Conservation (phyloP, 108 stramenopile species). For the Nitzschia putrida region DNA sequence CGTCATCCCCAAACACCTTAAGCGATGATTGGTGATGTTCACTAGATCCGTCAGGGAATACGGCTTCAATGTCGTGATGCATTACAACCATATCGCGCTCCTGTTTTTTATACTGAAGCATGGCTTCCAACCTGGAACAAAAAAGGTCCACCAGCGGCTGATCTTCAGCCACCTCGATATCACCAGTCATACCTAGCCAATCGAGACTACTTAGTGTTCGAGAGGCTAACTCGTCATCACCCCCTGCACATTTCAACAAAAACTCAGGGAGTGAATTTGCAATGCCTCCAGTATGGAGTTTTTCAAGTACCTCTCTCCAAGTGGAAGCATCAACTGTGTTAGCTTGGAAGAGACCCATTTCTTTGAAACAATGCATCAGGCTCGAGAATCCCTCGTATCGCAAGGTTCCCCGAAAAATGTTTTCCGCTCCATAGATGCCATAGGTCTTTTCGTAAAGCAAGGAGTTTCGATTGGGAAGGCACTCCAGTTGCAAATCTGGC, state of each 20-base stretch:
- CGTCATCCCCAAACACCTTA: slow-evolving; percentile 58
- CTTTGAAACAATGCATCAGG: slow-evolving; percentile 56
- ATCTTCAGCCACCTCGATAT: slow-evolving; percentile 25
- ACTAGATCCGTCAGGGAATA: slow-evolving; percentile 49
- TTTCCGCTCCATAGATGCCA: slow-evolving; percentile 61
- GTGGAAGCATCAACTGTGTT: neutral
- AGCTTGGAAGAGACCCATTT: slow-evolving; percentile 58
- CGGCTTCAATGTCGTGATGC: slow-evolving; percentile 64
- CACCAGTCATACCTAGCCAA: slow-evolving; percentile 49
- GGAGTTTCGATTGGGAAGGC: slow-evolving; percentile 83
- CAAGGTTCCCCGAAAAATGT: slow-evolving; percentile 84
- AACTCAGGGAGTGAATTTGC: slow-evolving; percentile 33
- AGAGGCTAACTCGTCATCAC: slow-evolving; percentile 38
- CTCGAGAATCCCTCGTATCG: slow-evolving; percentile 75
- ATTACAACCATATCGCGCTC: slow-evolving; percentile 77
- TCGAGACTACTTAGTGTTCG: slow-evolving; percentile 38
- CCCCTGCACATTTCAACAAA: slow-evolving; percentile 42
- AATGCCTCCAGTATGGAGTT: slow-evolving; percentile 1
- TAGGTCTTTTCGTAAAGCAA: slow-evolving; percentile 67
- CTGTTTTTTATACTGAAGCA: slow-evolving; percentile 39
- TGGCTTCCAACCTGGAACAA: slow-evolving; percentile 53
- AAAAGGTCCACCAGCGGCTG: slow-evolving; percentile 56
- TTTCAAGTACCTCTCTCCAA: slow-evolving; percentile 8
- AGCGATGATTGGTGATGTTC: slow-evolving; percentile 59
- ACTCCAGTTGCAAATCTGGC: slow-evolving; percentile 66